Evolutionary conservation across 495 filamentous ascomycete species (phyloP).

Genomic region (Xylaria acuta): DNA sequence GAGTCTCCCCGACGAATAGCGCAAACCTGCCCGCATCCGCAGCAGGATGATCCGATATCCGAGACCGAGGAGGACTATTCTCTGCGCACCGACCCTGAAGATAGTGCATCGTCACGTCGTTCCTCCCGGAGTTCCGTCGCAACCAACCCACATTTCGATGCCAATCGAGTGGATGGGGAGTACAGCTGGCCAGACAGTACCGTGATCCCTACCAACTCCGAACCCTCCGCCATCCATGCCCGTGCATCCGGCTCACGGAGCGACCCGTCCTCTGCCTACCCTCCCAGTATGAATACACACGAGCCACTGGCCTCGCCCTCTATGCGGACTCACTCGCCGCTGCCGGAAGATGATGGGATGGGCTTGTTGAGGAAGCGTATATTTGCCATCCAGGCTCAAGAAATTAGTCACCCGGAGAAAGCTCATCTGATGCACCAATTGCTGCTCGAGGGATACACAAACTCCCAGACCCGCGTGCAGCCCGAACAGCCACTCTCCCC

Average conservation of each 20-base stretch:
- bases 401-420: conserved; percentile 73
- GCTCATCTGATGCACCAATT: conserved; percentile 82
- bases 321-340: conserved; percentile 18
- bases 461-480: conserved; percentile 49
- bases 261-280: not conserved
- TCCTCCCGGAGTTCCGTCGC: conserved; percentile 37
- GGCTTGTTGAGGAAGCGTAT: conserved; percentile 75
- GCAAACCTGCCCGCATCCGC: conserved; percentile 23
- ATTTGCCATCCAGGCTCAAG: conserved; percentile 71
- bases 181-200: not conserved
- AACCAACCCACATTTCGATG: conserved; percentile 28
- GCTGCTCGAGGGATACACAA: conserved; percentile 78
- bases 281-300: conserved; percentile 19
- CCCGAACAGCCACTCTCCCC: conserved; percentile 41
- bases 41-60: conserved; percentile 38
- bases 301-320: conserved; percentile 20
- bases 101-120: conserved; percentile 31
- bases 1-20: conserved; percentile 27
- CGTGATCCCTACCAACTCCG: conserved; percentile 12
- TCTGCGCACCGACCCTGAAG: conserved; percentile 29
- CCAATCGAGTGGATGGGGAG: conserved; percentile 7
- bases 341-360: conserved; percentile 97
- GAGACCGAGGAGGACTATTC: conserved; percentile 40
- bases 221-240: conserved; percentile 17
- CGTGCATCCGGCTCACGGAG: conserved; percentile 21